These are phyloP conservation scores for Microstegium vimineum DNA, from an alignment of 176 grass and related monocot genomes.

Conservation along the genomic window DNA sequence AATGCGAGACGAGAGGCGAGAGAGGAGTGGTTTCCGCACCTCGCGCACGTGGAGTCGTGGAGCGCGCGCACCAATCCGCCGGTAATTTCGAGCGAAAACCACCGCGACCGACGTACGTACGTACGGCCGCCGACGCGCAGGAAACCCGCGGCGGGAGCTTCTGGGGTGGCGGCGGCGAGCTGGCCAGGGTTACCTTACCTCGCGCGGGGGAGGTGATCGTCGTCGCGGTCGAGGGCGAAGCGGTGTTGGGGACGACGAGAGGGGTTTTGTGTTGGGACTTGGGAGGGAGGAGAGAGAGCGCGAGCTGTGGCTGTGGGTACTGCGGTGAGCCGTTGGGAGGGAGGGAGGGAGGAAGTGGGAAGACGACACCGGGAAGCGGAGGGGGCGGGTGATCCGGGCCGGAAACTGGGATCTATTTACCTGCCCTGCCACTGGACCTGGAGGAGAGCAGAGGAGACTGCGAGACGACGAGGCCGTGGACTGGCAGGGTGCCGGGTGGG, in stretches of 20 bases:
- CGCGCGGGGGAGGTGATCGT: slow-evolving; percentile 1
- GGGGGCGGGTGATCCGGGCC: neutral
- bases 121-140: neutral
- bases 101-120: neutral
- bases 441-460: neutral
- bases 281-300: neutral
- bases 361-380: slow-evolving; percentile 4
- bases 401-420: slow-evolving; percentile 2
- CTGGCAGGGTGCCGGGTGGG: no score
- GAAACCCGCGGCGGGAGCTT: neutral
- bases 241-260: neutral
- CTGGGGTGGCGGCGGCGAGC: neutral
- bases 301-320: neutral
- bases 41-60: neutral
- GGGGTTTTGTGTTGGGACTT: slow-evolving; percentile 18
- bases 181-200: neutral
- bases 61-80: neutral
- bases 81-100: neutral
- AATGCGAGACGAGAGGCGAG: neutral
- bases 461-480: neutral
- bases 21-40: slow-evolving; percentile 11
- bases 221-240: slow-evolving; percentile 17
- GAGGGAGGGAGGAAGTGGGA: neutral
- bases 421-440: slow-evolving; percentile 7
- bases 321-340: neutral